phyloP scores from a whole-genome alignment of 2,329 filamentous ascomycete species.

The Hawksworthiomyces lignivorus region DNA sequence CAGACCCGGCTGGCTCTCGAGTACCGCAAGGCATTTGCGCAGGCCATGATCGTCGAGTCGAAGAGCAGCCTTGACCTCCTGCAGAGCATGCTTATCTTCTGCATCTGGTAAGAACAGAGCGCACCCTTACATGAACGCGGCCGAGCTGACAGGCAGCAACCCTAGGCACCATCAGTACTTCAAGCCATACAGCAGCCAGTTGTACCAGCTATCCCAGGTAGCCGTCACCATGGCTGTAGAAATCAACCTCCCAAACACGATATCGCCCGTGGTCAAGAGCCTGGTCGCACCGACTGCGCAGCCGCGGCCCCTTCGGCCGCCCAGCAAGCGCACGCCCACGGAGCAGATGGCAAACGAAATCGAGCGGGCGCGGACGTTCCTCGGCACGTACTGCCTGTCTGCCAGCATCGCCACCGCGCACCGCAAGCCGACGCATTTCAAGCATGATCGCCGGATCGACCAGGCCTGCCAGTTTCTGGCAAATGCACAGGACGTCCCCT shows the following conservation, averaged over 20 bases:
- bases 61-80: slow-evolving; percentile 15
- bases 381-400: slow-evolving; percentile 17
- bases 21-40: slow-evolving; percentile 15
- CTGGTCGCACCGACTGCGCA: neutral
- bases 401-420: slow-evolving; percentile 14
- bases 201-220: slow-evolving; percentile 18
- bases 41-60: slow-evolving; percentile 16
- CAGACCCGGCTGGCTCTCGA: slow-evolving; percentile 15
- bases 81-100: slow-evolving; percentile 18
- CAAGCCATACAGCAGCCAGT: slow-evolving; percentile 13
- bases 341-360: slow-evolving; percentile 10
- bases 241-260: slow-evolving; percentile 10
- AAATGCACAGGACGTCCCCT: slow-evolving; percentile 3
- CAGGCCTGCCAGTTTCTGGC: slow-evolving; percentile 12
- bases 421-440: slow-evolving; percentile 16
- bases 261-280: neutral
- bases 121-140: no score
- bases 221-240: slow-evolving; percentile 16
- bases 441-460: slow-evolving; percentile 13
- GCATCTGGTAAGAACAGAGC: slow-evolving; percentile 12
- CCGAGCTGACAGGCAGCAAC: neutral
- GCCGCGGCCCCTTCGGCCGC: neutral
- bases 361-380: slow-evolving; percentile 14
- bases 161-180: slow-evolving; percentile 16
- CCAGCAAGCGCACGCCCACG: neutral